Base-by-base conservation (phyloP, 805 yeast species). In the Sungouiella blattae region DNA sequence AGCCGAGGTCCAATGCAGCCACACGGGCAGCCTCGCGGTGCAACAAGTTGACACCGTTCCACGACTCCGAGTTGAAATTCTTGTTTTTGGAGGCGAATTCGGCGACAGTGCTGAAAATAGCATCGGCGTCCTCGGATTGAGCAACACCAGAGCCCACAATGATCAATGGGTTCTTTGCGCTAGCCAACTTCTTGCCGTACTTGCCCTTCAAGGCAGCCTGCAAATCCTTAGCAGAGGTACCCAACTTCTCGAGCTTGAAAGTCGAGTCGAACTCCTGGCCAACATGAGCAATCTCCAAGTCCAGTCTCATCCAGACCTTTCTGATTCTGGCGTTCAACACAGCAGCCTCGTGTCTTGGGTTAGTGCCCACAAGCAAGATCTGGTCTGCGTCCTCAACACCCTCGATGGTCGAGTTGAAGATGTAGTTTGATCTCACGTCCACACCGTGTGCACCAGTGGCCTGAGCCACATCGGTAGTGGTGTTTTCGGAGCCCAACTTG, bases 341-440 rank as follows among this genome's bases (percentile, higher is more conserved):
- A 28, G 95, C 87, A 40, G 95, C 95, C 67, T 86, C 95, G 56
- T 75, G 87, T 57, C 95, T 76, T 40, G 95, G 94, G 69, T 86
- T 86, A 30, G 95, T 79, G 43, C 95, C 95, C 39, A 86, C 76
- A 41, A 86, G 71, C 53, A 86, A 69, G 43, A 86, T 80, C 49
- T 77, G 86, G 55, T 87, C 95, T 35, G 94, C 88, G 40, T 79
- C 82, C 59, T 84, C 93, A 45, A 86, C 73, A 29, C 93, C 93
- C 36, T 75, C 79, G 43, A 86, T 78, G 27, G 85, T 71, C 11
- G 94, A 75, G 73, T 85, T 86, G 74, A 86, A 86, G 34, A 80
- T 66, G 60, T 83, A 86, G 67, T 83, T 82, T 12, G 93, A 74
- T 60, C 94, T 79, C 51, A 85, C 57, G 54, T 85, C 91, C 34